These are phyloP conservation scores for Metarhizium rileyi DNA, from an alignment of 2,329 filamentous ascomycete species.

Conservation along the genomic window DNA sequence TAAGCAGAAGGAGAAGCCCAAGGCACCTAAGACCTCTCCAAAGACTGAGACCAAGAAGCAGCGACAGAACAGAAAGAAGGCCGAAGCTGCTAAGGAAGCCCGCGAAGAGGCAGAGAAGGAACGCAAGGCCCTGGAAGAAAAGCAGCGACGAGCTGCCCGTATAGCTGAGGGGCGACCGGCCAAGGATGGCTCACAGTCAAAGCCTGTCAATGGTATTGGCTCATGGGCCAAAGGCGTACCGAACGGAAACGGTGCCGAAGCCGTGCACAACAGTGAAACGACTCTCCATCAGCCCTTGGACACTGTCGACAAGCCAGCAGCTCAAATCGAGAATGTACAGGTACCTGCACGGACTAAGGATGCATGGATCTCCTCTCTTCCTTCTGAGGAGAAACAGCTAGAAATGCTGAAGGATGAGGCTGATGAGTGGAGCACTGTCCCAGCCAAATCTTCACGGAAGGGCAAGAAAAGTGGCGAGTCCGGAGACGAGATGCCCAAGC, in stretches of 20 bases:
- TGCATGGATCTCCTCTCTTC: slow-evolving; percentile 41
- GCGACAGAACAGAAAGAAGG: slow-evolving; percentile 84
- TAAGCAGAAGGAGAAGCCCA: slow-evolving; percentile 55
- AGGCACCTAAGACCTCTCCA: slow-evolving; percentile 53
- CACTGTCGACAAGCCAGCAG: slow-evolving; percentile 38
- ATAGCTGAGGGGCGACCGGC: slow-evolving; percentile 73
- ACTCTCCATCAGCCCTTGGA: slow-evolving; percentile 42
- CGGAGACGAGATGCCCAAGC: slow-evolving; percentile 23
- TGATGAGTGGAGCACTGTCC: slow-evolving; percentile 53
- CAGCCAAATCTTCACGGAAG: slow-evolving; percentile 35
- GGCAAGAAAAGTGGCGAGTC: slow-evolving; percentile 29
- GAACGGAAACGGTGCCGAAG: slow-evolving; percentile 22
- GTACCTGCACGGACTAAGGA: slow-evolving; percentile 23
- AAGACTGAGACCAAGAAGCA: slow-evolving; percentile 85
- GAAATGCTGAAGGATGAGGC: slow-evolving; percentile 42
- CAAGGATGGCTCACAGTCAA: slow-evolving; percentile 63
- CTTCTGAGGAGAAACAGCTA: slow-evolving; percentile 54
- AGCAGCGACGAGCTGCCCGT: slow-evolving; percentile 72
- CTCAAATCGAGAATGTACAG: slow-evolving; percentile 21
- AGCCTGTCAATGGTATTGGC: slow-evolving; percentile 32
- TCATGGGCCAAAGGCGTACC: slow-evolving; percentile 33
- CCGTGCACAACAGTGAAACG: slow-evolving; percentile 18
- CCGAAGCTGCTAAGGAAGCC: slow-evolving; percentile 64
- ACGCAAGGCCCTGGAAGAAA: slow-evolving; percentile 67
- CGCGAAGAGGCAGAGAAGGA: slow-evolving; percentile 71